Percentiles rank a stretch among this genome's conserved stretches.
phyloP scores from a whole-genome alignment of 495 filamentous ascomycete species.

The Cairneyella variabilis region DNA sequence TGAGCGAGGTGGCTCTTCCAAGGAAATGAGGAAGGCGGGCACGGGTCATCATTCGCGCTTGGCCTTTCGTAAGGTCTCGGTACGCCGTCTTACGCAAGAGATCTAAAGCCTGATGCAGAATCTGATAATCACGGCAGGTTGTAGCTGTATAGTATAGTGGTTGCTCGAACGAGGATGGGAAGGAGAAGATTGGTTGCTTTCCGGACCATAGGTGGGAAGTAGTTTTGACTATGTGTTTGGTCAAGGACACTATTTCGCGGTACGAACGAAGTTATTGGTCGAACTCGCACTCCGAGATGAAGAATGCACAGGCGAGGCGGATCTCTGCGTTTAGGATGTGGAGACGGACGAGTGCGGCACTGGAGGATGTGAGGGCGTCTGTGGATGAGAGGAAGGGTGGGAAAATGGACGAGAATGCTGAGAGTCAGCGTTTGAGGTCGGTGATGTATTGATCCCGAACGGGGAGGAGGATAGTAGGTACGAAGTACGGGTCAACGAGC shows the following conservation, averaged over 20 bases:
- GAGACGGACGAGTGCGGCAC: slow-evolving; percentile 1
- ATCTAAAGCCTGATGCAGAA: neutral
- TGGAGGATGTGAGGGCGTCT: neutral
- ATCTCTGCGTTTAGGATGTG: slow-evolving; percentile 1
- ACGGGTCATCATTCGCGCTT: neutral
- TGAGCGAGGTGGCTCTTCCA: too few relatives aligned
- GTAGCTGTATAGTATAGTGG: neutral
- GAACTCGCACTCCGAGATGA: neutral
- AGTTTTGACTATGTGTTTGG: neutral
- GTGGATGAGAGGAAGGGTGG: neutral
- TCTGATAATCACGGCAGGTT: neutral
- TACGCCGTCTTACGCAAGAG: neutral
- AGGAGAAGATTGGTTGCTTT: neutral
- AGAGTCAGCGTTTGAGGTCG: neutral
- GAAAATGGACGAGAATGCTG: neutral
- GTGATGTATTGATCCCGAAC: neutral
- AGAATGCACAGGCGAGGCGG: neutral
- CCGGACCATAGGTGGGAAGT: neutral
- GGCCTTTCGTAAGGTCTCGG: neutral
- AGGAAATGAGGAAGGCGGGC: neutral
- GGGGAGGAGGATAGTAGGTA: neutral
- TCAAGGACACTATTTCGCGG: neutral
- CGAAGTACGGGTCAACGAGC: neutral
- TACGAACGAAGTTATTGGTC: neutral
- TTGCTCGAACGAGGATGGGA: neutral